Percentiles rank a stretch among this genome's conserved stretches.
These are phyloP conservation scores for Avicennia marina DNA, from an alignment of 257 asterid genomes.

Conservation along the genomic window DNA sequence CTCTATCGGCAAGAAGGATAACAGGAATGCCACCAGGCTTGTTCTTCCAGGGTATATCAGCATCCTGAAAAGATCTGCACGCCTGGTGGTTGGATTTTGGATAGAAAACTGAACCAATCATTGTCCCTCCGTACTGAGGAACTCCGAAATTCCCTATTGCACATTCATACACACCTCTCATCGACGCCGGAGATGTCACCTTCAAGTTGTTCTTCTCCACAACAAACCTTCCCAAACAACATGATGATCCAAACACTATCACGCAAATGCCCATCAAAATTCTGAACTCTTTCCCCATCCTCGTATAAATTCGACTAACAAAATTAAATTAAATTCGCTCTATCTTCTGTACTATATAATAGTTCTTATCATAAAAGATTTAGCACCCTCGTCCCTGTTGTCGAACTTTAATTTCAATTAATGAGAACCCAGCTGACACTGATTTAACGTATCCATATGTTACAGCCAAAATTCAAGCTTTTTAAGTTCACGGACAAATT, in stretches of 20 bases:
- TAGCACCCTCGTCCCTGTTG: background rate
- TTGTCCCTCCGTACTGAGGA: constrained; percentile 60
- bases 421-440: background rate
- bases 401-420: no score
- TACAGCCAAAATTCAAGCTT: no score
- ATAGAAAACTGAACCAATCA: constrained; percentile 45
- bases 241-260: background rate
- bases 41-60: constrained; percentile 32
- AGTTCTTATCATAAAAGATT: no score
- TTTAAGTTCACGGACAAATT: no score
- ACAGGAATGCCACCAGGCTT: constrained; percentile 47
- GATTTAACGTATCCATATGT: no score
- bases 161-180: constrained; percentile 47
- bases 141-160: constrained; percentile 59
- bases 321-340: no score
- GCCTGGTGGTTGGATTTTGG: constrained; percentile 47
- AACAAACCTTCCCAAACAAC: constrained; percentile 35
- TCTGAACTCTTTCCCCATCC: no score
- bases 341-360: no score
- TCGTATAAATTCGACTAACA: no score
- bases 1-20: constrained; percentile 52
- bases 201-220: constrained; percentile 50
- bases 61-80: constrained; percentile 34
- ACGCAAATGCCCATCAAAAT: background rate
- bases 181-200: constrained; percentile 42